These are phyloP conservation scores for Coemansia sp. DNA, from an alignment of 192 early-diverging fungal genomes.

Conservation along the genomic window DNA sequence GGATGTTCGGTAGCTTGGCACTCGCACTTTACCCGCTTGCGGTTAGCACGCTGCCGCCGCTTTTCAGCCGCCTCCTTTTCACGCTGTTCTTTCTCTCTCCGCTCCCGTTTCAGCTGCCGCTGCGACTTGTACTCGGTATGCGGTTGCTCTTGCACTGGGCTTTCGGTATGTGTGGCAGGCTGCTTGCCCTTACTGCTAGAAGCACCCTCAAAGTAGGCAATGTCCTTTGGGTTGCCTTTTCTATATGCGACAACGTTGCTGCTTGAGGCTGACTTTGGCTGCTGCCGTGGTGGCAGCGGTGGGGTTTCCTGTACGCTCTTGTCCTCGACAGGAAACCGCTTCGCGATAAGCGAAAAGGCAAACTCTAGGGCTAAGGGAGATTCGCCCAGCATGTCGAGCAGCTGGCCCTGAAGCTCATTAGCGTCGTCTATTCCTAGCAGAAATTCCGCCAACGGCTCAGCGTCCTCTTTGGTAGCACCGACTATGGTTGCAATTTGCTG, in stretches of 20 bases:
- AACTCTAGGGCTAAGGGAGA: constrained; percentile 46
- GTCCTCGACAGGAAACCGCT: constrained; percentile 30
- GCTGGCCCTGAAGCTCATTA: constrained; percentile 38
- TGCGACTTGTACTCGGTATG: constrained; percentile 20
- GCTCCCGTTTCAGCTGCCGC: constrained; percentile 37
- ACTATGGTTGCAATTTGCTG: constrained; percentile 40
- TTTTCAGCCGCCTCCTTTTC: constrained; percentile 23
- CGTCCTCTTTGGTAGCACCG: constrained; percentile 32
- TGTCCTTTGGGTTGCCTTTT: no score
- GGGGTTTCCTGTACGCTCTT: constrained; percentile 6
- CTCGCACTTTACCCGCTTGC: constrained; percentile 44
- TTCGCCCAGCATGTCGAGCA: constrained; percentile 51
- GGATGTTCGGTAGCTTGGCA: constrained; percentile 50
- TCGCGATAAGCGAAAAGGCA: constrained; percentile 30
- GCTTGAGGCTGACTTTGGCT: not conserved
- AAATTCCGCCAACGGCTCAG: constrained; percentile 41
- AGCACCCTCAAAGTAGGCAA: no score
- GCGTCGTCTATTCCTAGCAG: constrained; percentile 22
- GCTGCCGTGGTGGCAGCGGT: constrained; percentile 1
- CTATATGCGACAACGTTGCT: no score
- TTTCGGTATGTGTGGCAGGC: not conserved
- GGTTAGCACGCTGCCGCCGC: constrained; percentile 13
- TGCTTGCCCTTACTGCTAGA: no score
- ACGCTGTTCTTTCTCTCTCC: constrained; percentile 12
- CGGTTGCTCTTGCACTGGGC: not conserved